Conservation (phyloP, 192 early-diverging fungal species). For the Diversispora epigaea region DNA sequence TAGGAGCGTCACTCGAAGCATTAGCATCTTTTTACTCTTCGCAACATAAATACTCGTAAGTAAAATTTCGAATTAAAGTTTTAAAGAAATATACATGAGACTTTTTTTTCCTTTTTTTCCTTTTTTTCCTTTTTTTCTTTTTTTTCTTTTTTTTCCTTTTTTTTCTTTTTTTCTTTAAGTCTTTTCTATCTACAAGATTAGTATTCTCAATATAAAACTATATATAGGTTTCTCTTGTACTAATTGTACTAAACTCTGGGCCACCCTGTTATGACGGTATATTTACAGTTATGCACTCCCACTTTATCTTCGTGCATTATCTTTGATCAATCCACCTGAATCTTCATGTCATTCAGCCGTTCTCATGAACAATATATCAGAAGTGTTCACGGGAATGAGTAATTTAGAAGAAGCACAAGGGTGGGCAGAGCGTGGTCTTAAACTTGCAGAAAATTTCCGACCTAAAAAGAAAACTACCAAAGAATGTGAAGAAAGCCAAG, state of each 20-base stretch:
- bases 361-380: conserved; percentile 61
- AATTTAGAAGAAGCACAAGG: conserved; percentile 50
- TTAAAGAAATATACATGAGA: background rate
- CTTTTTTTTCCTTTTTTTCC: no score
- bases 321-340: conserved; percentile 38
- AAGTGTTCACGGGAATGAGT: conserved; percentile 51
- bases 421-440: conserved; percentile 56
- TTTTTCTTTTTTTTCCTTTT: no score
- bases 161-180: no score
- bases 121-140: no score
- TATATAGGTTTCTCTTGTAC: background rate
- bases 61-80: background rate
- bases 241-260: conserved; percentile 1
- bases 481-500: conserved; percentile 54
- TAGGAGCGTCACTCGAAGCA: conserved; percentile 56
- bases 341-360: conserved; percentile 53
- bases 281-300: conserved; percentile 51
- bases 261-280: background rate
- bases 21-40: conserved; percentile 55
- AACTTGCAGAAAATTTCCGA: conserved; percentile 44
- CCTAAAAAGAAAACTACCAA: conserved; percentile 37
- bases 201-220: background rate
- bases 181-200: background rate
- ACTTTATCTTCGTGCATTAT: conserved; percentile 54
- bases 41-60: conserved; percentile 49